Base-by-base conservation (phyloP, 1,284 basidiomycete species). In the Moesziomyces sp. region DNA sequence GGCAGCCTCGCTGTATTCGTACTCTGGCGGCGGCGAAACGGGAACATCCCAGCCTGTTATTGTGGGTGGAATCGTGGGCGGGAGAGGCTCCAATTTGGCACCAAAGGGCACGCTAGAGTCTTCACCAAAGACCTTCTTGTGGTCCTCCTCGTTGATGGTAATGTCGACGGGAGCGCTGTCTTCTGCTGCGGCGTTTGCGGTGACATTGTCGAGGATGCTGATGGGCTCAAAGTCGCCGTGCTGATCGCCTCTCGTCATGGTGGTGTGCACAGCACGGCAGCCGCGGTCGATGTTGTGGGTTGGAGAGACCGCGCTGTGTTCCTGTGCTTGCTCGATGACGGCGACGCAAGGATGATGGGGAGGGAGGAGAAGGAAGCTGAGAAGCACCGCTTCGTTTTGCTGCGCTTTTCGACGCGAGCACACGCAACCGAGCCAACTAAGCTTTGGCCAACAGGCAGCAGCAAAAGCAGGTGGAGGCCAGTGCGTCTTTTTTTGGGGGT, bases 101-200 rank as follows among this genome's bases (percentile, higher is more conserved):
- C n/a, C 33, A n/a, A 56, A 52, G 10, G 60, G 56, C 7, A 63
- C 49, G 0, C 52, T 43, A 1, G 55, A 48, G 38, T 55, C 56
- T 23, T 46, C 47, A n/a, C 62, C 58, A 38, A 67, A 72, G 3
- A 67, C 60, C 44, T 63, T 63, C 14, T 45, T 59, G 58, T 67
- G 70, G 45, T 73, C 70, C 4, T 64, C 48, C 26, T 74, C 56
- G 40, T 75, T 63, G 45, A 75, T 52, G 35, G 63, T 66, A 47
- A 74, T 74, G 53, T 74, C 72, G 53, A 74, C 46, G 35, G 72
- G 33, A 14, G 56, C 49, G 33, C 13, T 26, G 23, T 63, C 59
- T 24, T 50, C 50, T 19, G 35, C 40, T 16, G 38, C 23, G 1
- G 49, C 19, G 3, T 40, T 19, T 6, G 21, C n/a, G 13, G 66